These are phyloP conservation scores for Fusarium sp. DNA, from an alignment of 2,329 filamentous ascomycete genomes.

Conservation along the genomic window DNA sequence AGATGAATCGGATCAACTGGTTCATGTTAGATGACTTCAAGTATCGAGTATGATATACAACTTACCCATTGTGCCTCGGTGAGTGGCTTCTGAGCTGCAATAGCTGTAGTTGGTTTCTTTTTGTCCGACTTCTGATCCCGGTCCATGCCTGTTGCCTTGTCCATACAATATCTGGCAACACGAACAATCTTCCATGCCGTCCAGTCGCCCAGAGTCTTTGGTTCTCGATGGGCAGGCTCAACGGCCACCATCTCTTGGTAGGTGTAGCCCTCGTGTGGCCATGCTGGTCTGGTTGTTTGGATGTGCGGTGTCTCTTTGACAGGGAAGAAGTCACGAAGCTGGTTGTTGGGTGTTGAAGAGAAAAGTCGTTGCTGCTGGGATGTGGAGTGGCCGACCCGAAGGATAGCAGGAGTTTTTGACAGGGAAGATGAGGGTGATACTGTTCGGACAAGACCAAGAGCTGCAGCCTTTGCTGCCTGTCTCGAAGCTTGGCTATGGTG, in stretches of 20 bases:
- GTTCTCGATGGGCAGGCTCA: slow-evolving; percentile 78
- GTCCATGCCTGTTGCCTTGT: slow-evolving; percentile 77
- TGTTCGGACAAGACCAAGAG: slow-evolving; percentile 34
- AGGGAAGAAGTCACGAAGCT: slow-evolving; percentile 71
- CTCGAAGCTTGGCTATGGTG: slow-evolving; percentile 40
- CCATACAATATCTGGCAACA: slow-evolving; percentile 81
- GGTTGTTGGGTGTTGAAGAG: slow-evolving; percentile 60
- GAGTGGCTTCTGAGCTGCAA: slow-evolving; percentile 68
- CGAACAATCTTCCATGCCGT: slow-evolving; percentile 82
- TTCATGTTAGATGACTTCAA: slow-evolving; percentile 22
- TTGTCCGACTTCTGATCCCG: slow-evolving; percentile 77
- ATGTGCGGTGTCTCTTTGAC: slow-evolving; percentile 70
- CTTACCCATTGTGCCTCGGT: slow-evolving; percentile 85
- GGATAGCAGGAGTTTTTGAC: slow-evolving; percentile 13
- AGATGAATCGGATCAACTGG: slow-evolving; percentile 83
- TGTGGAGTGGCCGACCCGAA: slow-evolving; percentile 28
- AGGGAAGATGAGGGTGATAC: slow-evolving; percentile 29
- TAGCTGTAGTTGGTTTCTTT: slow-evolving; percentile 65
- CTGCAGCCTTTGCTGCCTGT: slow-evolving; percentile 43
- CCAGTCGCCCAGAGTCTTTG: slow-evolving; percentile 79
- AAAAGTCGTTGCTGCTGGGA: slow-evolving; percentile 51
- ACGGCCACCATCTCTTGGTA: slow-evolving; percentile 82
- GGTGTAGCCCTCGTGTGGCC: slow-evolving; percentile 79
- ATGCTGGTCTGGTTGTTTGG: slow-evolving; percentile 71
- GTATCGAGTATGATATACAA: neutral